A percentile compares a stretch with the other conserved stretches of the same genome.
Conservation (phyloP, 1,284 basidiomycete species). For the Vanrija sp. region DNA sequence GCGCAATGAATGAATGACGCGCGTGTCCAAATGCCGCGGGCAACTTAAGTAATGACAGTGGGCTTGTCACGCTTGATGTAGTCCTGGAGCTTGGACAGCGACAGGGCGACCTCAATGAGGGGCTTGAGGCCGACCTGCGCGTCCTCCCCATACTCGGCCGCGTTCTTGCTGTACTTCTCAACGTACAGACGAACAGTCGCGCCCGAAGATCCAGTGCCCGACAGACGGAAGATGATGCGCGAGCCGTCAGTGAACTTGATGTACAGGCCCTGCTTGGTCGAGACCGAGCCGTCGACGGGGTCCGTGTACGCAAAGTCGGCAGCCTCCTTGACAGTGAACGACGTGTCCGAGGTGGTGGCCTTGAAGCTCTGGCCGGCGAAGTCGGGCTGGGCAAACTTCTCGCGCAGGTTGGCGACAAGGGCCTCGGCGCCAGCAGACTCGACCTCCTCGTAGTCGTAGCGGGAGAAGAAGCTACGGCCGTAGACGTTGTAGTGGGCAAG, state of each 20-base stretch:
- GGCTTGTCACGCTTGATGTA: slow-evolving; percentile 83
- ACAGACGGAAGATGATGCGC: slow-evolving; percentile 90
- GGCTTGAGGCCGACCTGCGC: slow-evolving; percentile 89
- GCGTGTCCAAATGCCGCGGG: not conserved
- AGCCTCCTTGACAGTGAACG: slow-evolving; percentile 73
- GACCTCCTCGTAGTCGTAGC: slow-evolving; percentile 99
- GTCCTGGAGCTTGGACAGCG: slow-evolving; percentile 76
- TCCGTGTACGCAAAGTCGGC: slow-evolving; percentile 96
- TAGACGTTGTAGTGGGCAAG: slow-evolving; percentile 84
- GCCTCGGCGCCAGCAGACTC: slow-evolving; percentile 82
- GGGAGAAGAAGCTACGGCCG: slow-evolving; percentile 96
- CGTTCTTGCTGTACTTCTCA: slow-evolving; percentile 84
- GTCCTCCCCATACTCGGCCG: slow-evolving; percentile 66
- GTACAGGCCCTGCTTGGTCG: slow-evolving; percentile 93
- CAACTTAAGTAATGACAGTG: slow-evolving; percentile 78
- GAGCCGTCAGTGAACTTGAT: slow-evolving; percentile 87
- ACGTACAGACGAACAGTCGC: slow-evolving; percentile 91
- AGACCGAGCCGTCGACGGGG: slow-evolving; percentile 90
- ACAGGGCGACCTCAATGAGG: slow-evolving; percentile 88
- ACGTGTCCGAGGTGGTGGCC: slow-evolving; percentile 62
- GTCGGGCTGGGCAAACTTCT: slow-evolving; percentile 62
- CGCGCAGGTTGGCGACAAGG: slow-evolving; percentile 74
- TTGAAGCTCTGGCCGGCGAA: slow-evolving; percentile 65
- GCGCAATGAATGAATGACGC: not conserved
- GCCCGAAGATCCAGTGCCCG: slow-evolving; percentile 91